These are phyloP conservation scores for Mortierella sp. DNA, from an alignment of 371 early-diverging fungal genomes.

Conservation along the genomic window DNA sequence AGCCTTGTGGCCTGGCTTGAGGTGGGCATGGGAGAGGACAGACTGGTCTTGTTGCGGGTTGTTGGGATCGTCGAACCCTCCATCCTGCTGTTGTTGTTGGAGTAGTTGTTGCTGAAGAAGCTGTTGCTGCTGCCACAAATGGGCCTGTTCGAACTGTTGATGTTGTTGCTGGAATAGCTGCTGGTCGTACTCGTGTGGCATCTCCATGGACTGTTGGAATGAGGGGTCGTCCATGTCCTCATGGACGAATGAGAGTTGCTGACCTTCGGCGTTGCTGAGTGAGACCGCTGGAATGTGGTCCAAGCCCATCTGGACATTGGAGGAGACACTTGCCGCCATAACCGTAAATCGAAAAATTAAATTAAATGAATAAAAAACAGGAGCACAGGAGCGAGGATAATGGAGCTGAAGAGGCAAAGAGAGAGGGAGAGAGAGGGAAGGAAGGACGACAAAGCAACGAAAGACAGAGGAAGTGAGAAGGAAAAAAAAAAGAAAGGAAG, in stretches of 20 bases:
- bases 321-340: slow-evolving; percentile 48
- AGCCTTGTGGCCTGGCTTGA: slow-evolving; percentile 76
- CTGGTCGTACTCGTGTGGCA: slow-evolving; percentile 32
- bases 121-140: slow-evolving; percentile 36
- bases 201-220: slow-evolving; percentile 2
- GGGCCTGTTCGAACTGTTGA: slow-evolving; percentile 31
- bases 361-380: not conserved
- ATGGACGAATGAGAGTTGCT: slow-evolving; percentile 9
- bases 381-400: not conserved
- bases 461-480: not conserved
- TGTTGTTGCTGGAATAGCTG: slow-evolving; percentile 26
- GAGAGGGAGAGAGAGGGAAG: not conserved
- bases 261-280: slow-evolving; percentile 16
- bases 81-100: slow-evolving; percentile 30
- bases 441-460: slow-evolving; percentile 1
- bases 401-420: not conserved
- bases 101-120: slow-evolving; percentile 21
- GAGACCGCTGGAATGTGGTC: slow-evolving; percentile 19
- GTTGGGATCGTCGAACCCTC: not conserved
- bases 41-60: slow-evolving; percentile 53
- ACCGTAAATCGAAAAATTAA: not conserved
- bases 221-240: slow-evolving; percentile 7
- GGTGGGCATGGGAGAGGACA: slow-evolving; percentile 74
- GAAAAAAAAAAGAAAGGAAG: not conserved
- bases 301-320: slow-evolving; percentile 14